Conservation (phyloP, 2,329 filamentous ascomycete genomes). For the Bretziella fagacearum region DNA sequence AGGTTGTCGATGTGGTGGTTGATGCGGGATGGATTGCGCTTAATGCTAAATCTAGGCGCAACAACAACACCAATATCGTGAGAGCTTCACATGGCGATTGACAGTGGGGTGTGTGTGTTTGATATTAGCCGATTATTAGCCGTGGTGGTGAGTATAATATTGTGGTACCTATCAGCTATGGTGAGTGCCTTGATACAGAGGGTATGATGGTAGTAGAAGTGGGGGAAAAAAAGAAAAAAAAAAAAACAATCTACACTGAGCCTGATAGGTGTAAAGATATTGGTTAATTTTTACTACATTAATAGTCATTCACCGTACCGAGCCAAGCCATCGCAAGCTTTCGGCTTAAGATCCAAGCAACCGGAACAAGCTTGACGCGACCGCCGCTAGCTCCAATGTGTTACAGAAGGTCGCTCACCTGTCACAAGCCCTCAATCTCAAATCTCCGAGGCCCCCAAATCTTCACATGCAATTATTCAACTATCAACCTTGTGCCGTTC, state of each 20-base stretch:
- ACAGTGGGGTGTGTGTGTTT: not conserved
- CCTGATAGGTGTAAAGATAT: no score
- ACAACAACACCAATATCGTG: not conserved
- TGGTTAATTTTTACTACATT: no score
- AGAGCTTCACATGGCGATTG: no score
- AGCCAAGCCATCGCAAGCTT: no score
- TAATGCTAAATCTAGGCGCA: no score
- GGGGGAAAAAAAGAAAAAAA: not conserved
- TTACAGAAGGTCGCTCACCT: no score
- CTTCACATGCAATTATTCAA: not conserved
- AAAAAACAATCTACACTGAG: no score
- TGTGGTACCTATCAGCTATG: not conserved
- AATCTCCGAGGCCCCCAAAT: not conserved
- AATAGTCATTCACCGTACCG: no score
- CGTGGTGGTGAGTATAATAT: not conserved
- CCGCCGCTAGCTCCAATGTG: no score
- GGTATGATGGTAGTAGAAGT: not conserved
- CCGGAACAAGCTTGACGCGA: not conserved
- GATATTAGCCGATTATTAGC: not conserved
- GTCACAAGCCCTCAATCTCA: not conserved
- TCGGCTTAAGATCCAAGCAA: no score
- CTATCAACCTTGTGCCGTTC: not conserved
- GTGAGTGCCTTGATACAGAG: not conserved
- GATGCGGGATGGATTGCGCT: no score
- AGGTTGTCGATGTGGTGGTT: no score